Percentiles rank a stretch among this genome's conserved stretches.
phyloP scores from a whole-genome alignment of 441 rosid genomes.

The Gossypium davidsonii region DNA sequence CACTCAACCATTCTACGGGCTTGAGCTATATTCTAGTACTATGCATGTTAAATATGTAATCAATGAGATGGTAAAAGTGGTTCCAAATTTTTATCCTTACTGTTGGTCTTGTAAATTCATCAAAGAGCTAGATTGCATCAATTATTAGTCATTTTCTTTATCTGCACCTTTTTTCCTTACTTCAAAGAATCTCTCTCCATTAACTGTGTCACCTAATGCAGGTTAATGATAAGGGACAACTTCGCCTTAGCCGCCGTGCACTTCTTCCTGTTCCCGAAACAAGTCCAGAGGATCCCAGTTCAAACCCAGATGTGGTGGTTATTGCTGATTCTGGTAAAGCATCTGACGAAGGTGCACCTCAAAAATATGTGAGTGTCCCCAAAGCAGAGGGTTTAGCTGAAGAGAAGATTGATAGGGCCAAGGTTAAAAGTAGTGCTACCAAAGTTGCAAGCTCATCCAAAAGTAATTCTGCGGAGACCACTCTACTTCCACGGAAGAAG shows the following conservation, averaged over 20 bases:
- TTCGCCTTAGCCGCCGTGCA: conserved; percentile 84
- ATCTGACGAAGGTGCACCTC: conserved; percentile 32
- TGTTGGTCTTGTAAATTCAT: background rate
- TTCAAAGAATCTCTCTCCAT: background rate
- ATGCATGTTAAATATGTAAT: background rate
- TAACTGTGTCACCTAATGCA: conserved; percentile 25
- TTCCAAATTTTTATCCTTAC: background rate
- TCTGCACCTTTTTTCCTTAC: background rate
- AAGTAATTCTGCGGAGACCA: conserved; percentile 33
- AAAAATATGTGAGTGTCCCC: conserved; percentile 28
- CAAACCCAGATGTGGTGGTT: conserved; percentile 29
- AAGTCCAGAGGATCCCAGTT: conserved; percentile 35
- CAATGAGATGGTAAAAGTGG: background rate
- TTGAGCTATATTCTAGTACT: background rate
- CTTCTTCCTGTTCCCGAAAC: conserved; percentile 81
- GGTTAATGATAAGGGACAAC: conserved; percentile 96
- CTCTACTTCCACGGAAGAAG: conserved; percentile 46
- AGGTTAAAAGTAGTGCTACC: conserved; percentile 20
- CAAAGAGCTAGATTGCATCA: background rate
- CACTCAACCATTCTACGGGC: background rate
- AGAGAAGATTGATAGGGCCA: conserved; percentile 30
- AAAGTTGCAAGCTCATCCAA: conserved; percentile 30
- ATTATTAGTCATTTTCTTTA: background rate
- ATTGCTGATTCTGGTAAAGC: conserved; percentile 22
- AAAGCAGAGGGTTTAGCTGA: conserved; percentile 34